phyloP scores from a whole-genome alignment of 2,329 filamentous ascomycete species.

The Zymoseptoria tritici region DNA sequence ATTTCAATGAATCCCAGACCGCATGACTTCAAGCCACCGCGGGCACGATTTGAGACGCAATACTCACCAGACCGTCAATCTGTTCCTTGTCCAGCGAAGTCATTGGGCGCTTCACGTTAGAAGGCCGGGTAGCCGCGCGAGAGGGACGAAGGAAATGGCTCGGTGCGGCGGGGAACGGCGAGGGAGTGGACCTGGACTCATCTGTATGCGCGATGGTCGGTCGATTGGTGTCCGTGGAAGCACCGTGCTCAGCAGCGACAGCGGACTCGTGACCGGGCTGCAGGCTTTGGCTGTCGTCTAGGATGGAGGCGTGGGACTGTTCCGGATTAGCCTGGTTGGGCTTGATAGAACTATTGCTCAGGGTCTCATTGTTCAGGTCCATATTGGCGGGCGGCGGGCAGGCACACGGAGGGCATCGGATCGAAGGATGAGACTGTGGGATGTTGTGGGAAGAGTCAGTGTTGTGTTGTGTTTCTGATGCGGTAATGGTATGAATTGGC shows the following conservation, averaged over 20 bases:
- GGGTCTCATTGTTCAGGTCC: not conserved
- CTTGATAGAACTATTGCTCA: not conserved
- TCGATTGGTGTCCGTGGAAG: not conserved
- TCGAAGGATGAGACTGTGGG: not conserved
- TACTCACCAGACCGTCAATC: slow-evolving; percentile 66
- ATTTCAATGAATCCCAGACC: not conserved
- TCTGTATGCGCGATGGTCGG: not conserved
- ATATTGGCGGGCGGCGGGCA: not conserved
- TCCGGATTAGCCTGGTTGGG: not conserved
- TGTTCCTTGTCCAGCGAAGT: slow-evolving; percentile 63
- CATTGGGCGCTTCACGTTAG: slow-evolving; percentile 7
- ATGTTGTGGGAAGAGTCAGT: not conserved
- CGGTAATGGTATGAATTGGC: not conserved
- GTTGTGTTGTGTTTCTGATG: not conserved
- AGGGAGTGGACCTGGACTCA: not conserved
- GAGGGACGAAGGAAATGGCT: not conserved
- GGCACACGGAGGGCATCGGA: not conserved
- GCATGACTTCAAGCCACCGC: not conserved
- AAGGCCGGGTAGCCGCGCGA: not conserved
- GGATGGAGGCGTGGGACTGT: not conserved
- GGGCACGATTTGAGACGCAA: not conserved
- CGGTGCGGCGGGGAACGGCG: not conserved
- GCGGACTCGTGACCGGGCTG: not conserved
- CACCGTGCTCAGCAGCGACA: not conserved
- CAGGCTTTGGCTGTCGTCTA: not conserved